Conservation (phyloP, 306 rosid genomes). For the Crataegus laevigata region DNA sequence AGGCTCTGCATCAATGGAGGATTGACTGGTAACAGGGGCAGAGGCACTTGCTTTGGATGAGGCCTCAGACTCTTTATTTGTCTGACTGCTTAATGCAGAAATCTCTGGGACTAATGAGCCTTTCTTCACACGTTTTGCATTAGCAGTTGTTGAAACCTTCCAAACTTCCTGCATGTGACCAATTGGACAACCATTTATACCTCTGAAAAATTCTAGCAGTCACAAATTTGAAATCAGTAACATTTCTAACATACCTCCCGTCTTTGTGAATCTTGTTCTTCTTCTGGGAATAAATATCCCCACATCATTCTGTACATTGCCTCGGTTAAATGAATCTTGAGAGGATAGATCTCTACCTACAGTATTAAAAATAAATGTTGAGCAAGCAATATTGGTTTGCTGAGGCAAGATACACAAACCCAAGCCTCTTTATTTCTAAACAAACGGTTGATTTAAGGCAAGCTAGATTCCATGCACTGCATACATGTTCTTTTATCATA, state of each 20-base stretch:
- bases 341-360: conserved; percentile 88
- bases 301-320: conserved; percentile 97
- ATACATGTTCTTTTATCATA: background rate
- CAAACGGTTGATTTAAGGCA: background rate
- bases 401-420: background rate
- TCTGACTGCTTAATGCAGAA: conserved; percentile 49
- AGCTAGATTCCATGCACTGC: background rate
- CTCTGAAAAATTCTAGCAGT: conserved; percentile 1
- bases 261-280: conserved; percentile 94
- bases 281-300: conserved; percentile 93
- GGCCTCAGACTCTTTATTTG: conserved; percentile 59
- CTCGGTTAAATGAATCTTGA: conserved; percentile 96
- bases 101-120: conserved; percentile 50
- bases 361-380: conserved; percentile 20
- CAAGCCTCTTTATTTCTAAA: no score
- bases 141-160: conserved; percentile 96
- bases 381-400: conserved; percentile 8
- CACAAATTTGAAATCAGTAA: conserved; percentile 10
- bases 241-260: conserved; percentile 66
- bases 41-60: conserved; percentile 49
- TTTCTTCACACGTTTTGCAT: conserved; percentile 84
- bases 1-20: conserved; percentile 40
- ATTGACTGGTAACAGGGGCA: conserved; percentile 45
- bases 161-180: conserved; percentile 73
- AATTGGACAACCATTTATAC: conserved; percentile 9